phyloP scores from a whole-genome alignment of 495 filamentous ascomycete species.

The Neurospora africana region DNA sequence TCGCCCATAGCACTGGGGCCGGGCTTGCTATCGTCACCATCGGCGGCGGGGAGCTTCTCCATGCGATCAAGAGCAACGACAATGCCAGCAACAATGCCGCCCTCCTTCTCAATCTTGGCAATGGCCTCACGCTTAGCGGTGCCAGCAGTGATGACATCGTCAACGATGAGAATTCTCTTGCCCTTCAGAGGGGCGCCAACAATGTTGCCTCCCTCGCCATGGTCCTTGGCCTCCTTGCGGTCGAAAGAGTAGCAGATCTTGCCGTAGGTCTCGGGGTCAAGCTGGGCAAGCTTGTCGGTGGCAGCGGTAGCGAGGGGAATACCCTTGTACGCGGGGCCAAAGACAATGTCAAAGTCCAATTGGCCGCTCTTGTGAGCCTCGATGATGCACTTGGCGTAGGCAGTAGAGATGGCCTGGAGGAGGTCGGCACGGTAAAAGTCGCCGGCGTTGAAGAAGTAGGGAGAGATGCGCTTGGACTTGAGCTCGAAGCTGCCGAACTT shows the following conservation, averaged over 20 bases:
- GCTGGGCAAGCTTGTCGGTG: constrained; percentile 53
- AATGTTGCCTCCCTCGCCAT: constrained; percentile 87
- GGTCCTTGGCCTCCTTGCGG: constrained; percentile 88
- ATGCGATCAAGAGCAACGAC: constrained; percentile 79
- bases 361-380: constrained; percentile 26
- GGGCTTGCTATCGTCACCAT: constrained; percentile 40
- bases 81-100: constrained; percentile 73
- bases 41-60: constrained; percentile 59
- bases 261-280: constrained; percentile 45
- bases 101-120: constrained; percentile 66
- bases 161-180: constrained; percentile 78
- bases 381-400: constrained; percentile 67
- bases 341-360: constrained; percentile 56
- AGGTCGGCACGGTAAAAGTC: constrained; percentile 70
- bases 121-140: constrained; percentile 90
- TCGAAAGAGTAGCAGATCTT: constrained; percentile 77
- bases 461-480: constrained; percentile 84
- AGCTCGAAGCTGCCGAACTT: constrained; percentile 82
- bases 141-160: constrained; percentile 93
- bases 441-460: constrained; percentile 98
- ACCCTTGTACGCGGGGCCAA: constrained; percentile 93
- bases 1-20: constrained; percentile 67
- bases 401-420: constrained; percentile 59
- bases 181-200: constrained; percentile 76
- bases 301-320: constrained; percentile 75